These are phyloP conservation scores for Colletotrichum orbiculare DNA, from an alignment of 2,329 filamentous ascomycete species.

Conservation along the genomic window DNA sequence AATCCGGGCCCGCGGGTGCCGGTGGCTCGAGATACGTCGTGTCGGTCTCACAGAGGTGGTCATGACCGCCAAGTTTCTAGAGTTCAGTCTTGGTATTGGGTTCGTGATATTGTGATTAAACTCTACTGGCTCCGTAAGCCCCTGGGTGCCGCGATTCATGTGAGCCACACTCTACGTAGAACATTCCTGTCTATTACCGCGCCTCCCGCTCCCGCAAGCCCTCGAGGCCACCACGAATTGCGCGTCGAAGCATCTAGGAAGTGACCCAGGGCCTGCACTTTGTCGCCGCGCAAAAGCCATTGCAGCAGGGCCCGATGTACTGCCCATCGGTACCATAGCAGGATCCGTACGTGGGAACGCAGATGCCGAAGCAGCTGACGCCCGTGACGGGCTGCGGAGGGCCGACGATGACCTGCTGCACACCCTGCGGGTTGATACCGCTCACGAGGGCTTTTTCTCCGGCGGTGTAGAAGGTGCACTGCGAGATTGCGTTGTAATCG, in stretches of 20 bases:
- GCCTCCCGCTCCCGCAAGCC: too few relatives aligned
- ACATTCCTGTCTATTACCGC: too few relatives aligned
- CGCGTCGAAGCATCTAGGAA: neutral
- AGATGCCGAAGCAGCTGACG: slow-evolving; percentile 56
- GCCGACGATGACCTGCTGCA: slow-evolving; percentile 54
- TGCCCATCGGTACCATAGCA: slow-evolving; percentile 51
- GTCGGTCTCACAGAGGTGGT: too few relatives aligned
- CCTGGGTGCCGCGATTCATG: too few relatives aligned
- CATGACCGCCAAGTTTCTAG: too few relatives aligned
- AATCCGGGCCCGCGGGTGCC: too few relatives aligned
- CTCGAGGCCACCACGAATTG: neutral
- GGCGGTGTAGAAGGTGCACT: slow-evolving; percentile 57
- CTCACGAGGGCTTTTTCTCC: slow-evolving; percentile 46
- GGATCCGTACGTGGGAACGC: slow-evolving; percentile 52
- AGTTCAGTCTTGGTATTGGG: too few relatives aligned
- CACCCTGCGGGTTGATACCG: slow-evolving; percentile 44
- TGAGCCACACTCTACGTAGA: too few relatives aligned
- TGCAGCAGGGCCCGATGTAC: slow-evolving; percentile 53
- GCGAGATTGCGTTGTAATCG: slow-evolving; percentile 54
- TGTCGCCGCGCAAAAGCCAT: slow-evolving; percentile 54
- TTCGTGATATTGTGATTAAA: too few relatives aligned
- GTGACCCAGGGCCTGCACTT: slow-evolving; percentile 52
- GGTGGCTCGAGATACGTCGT: too few relatives aligned
- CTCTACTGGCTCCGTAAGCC: too few relatives aligned
- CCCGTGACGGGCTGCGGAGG: slow-evolving; percentile 56